Percentiles rank a stretch among this genome's conserved stretches.
These are phyloP conservation scores for Excoecaria cochinchinensis DNA, from an alignment of 345 rosid genomes.

Conservation along the genomic window DNA sequence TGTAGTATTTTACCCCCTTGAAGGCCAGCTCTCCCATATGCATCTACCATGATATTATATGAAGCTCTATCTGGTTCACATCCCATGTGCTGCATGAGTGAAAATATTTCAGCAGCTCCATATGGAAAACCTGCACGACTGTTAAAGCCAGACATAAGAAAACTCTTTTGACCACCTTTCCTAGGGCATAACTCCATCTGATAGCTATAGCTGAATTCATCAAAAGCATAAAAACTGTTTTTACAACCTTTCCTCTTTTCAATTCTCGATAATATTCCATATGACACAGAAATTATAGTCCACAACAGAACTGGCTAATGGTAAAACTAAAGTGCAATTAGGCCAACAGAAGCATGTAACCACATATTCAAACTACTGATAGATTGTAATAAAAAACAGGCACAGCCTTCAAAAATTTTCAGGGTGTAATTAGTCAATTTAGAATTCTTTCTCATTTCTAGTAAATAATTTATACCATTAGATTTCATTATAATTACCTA, in stretches of 20 bases:
- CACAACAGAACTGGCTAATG: background rate
- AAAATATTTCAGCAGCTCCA: constrained; percentile 93
- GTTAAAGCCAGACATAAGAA: constrained; percentile 16
- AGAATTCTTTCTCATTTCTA: background rate
- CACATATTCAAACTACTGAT: background rate
- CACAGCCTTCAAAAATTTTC: background rate
- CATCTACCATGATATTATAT: constrained; percentile 91
- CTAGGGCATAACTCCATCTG: background rate
- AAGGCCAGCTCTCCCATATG: constrained; percentile 85
- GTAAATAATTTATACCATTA: background rate
- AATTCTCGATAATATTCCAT: background rate
- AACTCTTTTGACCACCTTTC: too few species aligned
- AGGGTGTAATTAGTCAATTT: background rate
- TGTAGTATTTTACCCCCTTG: constrained; percentile 51
- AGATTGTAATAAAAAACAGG: background rate
- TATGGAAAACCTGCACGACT: constrained; percentile 91
- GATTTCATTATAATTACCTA: constrained; percentile 42
- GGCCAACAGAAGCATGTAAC: background rate
- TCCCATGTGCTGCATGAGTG: constrained; percentile 92
- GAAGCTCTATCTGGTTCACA: constrained; percentile 96
- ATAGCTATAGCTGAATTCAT: background rate
- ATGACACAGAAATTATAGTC: background rate
- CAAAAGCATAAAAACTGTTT: background rate
- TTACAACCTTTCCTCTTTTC: background rate
- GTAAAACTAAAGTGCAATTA: background rate